phyloP scores from a whole-genome alignment of 1,284 basidiomycete genomes.

The Peniophora sp. region DNA sequence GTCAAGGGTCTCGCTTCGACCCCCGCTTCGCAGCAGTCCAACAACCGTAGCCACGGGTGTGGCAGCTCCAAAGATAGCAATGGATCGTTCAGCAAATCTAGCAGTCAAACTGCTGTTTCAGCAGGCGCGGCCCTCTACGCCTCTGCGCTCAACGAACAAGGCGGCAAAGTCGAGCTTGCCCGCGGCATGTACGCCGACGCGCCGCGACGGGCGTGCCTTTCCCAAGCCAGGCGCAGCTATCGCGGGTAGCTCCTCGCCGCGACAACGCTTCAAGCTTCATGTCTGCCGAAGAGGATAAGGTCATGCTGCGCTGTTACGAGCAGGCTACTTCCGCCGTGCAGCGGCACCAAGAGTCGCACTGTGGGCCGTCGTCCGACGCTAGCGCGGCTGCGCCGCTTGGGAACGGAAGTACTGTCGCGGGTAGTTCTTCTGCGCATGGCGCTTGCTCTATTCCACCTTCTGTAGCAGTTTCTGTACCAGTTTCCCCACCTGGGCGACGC shows the following conservation, averaged over 20 bases:
- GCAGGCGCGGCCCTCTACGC: constrained; percentile 36
- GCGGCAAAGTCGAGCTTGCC: constrained; percentile 2
- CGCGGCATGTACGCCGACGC: constrained; percentile 2
- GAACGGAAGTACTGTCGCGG: background rate
- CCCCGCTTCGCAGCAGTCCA: constrained; percentile 1
- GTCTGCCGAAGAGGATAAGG: constrained; percentile 52
- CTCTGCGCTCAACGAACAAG: constrained; percentile 28
- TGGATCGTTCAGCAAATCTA: background rate
- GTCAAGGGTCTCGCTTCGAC: constrained; percentile 29
- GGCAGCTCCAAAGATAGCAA: constrained; percentile 10
- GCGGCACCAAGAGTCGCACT: constrained; percentile 33
- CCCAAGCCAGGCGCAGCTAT: background rate
- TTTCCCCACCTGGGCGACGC: constrained; percentile 7
- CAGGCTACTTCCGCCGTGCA: constrained; percentile 66
- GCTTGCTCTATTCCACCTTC: constrained; percentile 51
- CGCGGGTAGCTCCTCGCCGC: background rate
- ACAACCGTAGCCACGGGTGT: constrained; percentile 7
- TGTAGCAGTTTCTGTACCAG: constrained; percentile 9
- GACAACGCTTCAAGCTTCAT: constrained; percentile 18
- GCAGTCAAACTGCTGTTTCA: too few relatives aligned
- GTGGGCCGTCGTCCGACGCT: constrained; percentile 15
- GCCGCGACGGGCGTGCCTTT: background rate
- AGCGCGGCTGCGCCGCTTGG: constrained; percentile 9
- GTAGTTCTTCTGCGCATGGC: constrained; percentile 8
- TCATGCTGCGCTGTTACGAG: constrained; percentile 55